Conservation (phyloP, 768 basidiomycete genomes). For the Nevesoporus exiguus region DNA sequence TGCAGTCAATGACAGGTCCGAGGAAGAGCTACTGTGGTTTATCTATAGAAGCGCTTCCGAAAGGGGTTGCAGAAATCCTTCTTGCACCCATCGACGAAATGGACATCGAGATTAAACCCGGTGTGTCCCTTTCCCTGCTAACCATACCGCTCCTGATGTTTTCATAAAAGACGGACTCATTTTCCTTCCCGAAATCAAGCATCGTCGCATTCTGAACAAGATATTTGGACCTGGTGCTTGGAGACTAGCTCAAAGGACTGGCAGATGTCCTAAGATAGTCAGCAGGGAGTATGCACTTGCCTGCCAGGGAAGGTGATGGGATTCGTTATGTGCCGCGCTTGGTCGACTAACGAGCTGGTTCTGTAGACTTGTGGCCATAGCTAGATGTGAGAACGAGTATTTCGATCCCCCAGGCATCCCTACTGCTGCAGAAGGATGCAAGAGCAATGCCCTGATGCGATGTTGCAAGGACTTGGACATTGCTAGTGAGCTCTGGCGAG, state of each 20-base stretch:
- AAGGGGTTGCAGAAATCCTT: constrained; percentile 68
- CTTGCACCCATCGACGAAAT: constrained; percentile 68
- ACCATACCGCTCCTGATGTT: background rate
- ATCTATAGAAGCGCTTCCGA: constrained; percentile 70
- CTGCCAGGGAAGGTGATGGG: constrained; percentile 77
- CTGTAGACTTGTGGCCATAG: constrained; percentile 78
- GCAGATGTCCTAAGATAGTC: constrained; percentile 85
- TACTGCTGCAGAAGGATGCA: constrained; percentile 90
- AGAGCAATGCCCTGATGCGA: constrained; percentile 95
- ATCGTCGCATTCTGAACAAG: constrained; percentile 84
- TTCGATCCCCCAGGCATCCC: constrained; percentile 89
- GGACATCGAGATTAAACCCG: constrained; percentile 94
- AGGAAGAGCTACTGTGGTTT: constrained; percentile 81
- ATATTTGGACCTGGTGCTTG: constrained; percentile 98
- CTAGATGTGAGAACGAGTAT: constrained; percentile 95
- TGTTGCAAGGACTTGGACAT: constrained; percentile 97
- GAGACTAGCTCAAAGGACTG: constrained; percentile 93
- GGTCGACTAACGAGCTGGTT: background rate
- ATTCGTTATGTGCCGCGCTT: background rate
- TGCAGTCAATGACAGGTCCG: constrained; percentile 76
- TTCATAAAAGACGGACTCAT: constrained; percentile 72
- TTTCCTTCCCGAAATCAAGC: constrained; percentile 97
- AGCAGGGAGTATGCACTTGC: constrained; percentile 94
- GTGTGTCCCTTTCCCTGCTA: constrained; percentile 40
- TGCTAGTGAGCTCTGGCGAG: constrained; percentile 92